A percentile compares a stretch with the other conserved stretches of the same genome.
Conservation (phyloP, 129 eudicot genomes). For the Scalesia atractyloides region DNA sequence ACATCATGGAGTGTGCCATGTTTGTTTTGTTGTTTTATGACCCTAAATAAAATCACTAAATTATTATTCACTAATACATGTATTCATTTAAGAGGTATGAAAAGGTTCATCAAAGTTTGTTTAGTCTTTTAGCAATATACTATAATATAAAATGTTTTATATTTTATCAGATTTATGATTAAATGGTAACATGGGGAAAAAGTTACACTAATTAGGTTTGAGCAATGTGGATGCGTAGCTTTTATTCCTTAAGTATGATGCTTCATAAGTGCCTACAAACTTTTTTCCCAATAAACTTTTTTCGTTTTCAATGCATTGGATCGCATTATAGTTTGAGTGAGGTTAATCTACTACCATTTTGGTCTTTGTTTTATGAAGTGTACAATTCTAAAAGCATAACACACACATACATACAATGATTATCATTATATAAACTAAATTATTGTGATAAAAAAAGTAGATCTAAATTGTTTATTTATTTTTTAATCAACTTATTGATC, state of each 20-base stretch:
- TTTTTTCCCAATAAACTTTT: slow-evolving; percentile 22
- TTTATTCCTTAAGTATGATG: slow-evolving; percentile 30
- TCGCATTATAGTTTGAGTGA: slow-evolving; percentile 29
- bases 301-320: slow-evolving; percentile 33
- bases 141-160: neutral
- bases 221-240: slow-evolving; percentile 30
- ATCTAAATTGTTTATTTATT: too few relatives aligned
- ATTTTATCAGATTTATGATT: slow-evolving; percentile 1
- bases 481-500: too few relatives aligned
- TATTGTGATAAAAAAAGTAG: too few relatives aligned
- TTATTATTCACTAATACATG: neutral
- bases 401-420: too few relatives aligned
- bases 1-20: neutral
- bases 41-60: neutral
- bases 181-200: slow-evolving; percentile 22
- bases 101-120: neutral
- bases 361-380: neutral
- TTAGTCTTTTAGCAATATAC: neutral
- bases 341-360: neutral
- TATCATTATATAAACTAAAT: too few relatives aligned
- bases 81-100: neutral
- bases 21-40: too few relatives aligned
- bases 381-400: neutral
- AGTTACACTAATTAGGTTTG: slow-evolving; percentile 33
- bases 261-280: slow-evolving; percentile 40